Conservation (phyloP, 225 moss, liverwort and hornwort species). For the Bryoerythrophyllum caledonicum region DNA sequence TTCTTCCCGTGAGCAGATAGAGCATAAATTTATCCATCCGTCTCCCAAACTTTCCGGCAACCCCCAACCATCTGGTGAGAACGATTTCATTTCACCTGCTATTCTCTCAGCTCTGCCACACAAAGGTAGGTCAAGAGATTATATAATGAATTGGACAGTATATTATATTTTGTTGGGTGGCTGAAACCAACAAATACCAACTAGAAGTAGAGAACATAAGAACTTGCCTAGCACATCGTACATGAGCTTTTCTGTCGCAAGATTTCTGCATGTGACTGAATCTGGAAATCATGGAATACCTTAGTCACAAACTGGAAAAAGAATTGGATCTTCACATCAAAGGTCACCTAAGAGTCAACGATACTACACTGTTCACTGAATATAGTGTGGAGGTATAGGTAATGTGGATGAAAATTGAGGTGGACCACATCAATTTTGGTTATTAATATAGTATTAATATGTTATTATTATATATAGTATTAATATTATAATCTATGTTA, state of each 20-base stretch:
- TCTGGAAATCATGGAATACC: not conserved
- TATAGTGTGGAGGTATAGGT: too few species aligned
- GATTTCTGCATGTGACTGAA: not conserved
- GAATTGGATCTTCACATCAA: not conserved
- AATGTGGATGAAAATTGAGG: too few species aligned
- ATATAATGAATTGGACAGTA: not conserved
- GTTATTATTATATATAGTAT: too few species aligned
- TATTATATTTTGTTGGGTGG: not conserved
- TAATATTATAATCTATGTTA: too few species aligned
- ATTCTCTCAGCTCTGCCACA: constrained; percentile 81
- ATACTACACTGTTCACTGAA: too few species aligned
- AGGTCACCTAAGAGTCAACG: not conserved
- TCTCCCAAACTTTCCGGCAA: constrained; percentile 86
- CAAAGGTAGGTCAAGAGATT: not conserved
- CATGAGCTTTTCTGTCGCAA: not conserved
- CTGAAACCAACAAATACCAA: not conserved
- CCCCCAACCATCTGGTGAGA: constrained; percentile 89
- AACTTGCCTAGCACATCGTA: not conserved
- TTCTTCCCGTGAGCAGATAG: constrained; percentile 90
- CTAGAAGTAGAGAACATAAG: not conserved
- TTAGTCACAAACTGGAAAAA: not conserved
- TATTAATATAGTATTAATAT: too few species aligned
- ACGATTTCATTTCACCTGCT: constrained; percentile 89
- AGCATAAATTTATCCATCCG: constrained; percentile 99
- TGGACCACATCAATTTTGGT: too few species aligned